Evolutionary conservation across 2,329 filamentous ascomycete species (phyloP).

Genomic region (Aspergillus novoparasiticus): DNA sequence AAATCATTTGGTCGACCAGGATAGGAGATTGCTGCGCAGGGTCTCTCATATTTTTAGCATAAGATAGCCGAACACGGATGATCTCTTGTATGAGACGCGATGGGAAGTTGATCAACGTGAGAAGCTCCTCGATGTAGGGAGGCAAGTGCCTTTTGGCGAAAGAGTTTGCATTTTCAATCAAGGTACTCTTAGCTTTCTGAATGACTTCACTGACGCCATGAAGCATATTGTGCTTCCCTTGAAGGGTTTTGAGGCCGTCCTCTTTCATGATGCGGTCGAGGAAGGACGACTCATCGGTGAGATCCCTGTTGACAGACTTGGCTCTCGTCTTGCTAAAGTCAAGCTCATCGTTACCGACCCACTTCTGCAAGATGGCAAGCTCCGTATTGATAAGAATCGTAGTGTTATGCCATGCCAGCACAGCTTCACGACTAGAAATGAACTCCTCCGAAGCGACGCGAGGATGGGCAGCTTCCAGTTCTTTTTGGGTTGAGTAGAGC

Average conservation of each 20-base stretch:
- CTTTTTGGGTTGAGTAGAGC: slow-evolving; percentile 78
- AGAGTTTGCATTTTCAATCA: slow-evolving; percentile 80
- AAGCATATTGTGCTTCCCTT: slow-evolving; percentile 81
- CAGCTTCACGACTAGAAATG: slow-evolving; percentile 79
- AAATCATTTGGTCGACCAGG: slow-evolving; percentile 97
- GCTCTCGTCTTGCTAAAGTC: slow-evolving; percentile 80
- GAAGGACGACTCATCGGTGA: slow-evolving; percentile 89
- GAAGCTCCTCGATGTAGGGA: slow-evolving; percentile 92
- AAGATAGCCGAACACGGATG: slow-evolving; percentile 85
- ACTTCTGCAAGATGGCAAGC: slow-evolving; percentile 84
- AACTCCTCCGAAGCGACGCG: slow-evolving; percentile 76
- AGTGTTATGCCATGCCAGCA: slow-evolving; percentile 96
- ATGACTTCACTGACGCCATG: slow-evolving; percentile 82
- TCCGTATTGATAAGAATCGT: slow-evolving; percentile 96
- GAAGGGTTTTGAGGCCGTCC: slow-evolving; percentile 87
- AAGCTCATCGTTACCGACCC: slow-evolving; percentile 95
- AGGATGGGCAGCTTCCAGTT: slow-evolving; percentile 74
- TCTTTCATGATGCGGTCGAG: slow-evolving; percentile 94
- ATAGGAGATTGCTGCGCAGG: slow-evolving; percentile 87
- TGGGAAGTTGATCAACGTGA: slow-evolving; percentile 96
- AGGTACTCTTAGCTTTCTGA: slow-evolving; percentile 85
- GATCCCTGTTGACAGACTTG: slow-evolving; percentile 68
- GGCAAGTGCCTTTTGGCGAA: slow-evolving; percentile 90
- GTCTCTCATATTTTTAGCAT: slow-evolving; percentile 94
- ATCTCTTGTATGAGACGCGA: slow-evolving; percentile 95